Percentiles rank a stretch among this genome's conserved stretches.
These are phyloP conservation scores for Candida palmyrensis DNA, from an alignment of 805 yeast species.

Conservation along the genomic window DNA sequence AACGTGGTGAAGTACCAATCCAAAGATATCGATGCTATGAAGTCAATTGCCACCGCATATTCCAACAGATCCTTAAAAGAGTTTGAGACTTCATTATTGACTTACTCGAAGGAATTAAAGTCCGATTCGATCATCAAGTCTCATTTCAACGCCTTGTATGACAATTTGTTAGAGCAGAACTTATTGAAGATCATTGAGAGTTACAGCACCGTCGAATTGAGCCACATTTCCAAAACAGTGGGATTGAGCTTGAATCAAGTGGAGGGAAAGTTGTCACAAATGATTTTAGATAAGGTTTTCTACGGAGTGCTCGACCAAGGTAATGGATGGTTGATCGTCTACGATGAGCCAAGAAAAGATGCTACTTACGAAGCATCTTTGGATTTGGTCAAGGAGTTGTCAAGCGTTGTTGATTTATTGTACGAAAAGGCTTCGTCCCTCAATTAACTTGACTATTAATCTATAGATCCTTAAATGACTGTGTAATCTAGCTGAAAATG, in stretches of 20 bases:
- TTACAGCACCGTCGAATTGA: slow-evolving; percentile 89
- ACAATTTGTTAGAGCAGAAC: slow-evolving; percentile 88
- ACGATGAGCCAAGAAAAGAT: slow-evolving; percentile 84
- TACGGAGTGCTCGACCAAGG: slow-evolving; percentile 98
- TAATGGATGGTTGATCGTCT: slow-evolving; percentile 92
- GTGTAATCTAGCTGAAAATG: slow-evolving; percentile 14
- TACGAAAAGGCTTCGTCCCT: slow-evolving; percentile 90
- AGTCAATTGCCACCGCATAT: slow-evolving; percentile 85
- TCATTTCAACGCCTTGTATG: slow-evolving; percentile 90
- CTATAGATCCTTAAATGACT: not conserved
- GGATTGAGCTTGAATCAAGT: slow-evolving; percentile 85
- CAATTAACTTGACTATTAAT: slow-evolving; percentile 37
- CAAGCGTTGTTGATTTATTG: slow-evolving; percentile 80
- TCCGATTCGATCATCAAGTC: slow-evolving; percentile 85
- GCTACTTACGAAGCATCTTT: slow-evolving; percentile 84
- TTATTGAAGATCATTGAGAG: slow-evolving; percentile 93
- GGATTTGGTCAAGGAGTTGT: slow-evolving; percentile 81
- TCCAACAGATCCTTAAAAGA: slow-evolving; percentile 86
- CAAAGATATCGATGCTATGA: slow-evolving; percentile 91
- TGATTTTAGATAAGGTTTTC: slow-evolving; percentile 94
- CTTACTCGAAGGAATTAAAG: slow-evolving; percentile 70
- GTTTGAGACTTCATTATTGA: slow-evolving; percentile 75
- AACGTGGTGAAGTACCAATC: slow-evolving; percentile 65
- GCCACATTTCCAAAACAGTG: slow-evolving; percentile 80
- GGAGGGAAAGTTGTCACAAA: slow-evolving; percentile 91